Conservation (phyloP, 2,329 filamentous ascomycete species). For the Xylaria sp. region DNA sequence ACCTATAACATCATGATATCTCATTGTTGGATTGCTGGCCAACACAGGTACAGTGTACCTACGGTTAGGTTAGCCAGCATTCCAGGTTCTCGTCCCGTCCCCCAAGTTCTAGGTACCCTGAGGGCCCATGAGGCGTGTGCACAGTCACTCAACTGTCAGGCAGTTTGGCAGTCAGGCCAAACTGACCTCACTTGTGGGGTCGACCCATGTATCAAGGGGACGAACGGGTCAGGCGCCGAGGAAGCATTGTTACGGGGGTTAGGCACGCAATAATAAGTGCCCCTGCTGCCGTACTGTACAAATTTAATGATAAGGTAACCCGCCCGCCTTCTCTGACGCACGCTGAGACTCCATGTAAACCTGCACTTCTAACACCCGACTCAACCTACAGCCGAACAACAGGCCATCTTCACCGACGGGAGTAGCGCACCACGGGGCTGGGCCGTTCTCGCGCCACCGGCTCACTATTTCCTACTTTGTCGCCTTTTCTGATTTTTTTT, state of each 20-base stretch:
- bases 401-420: constrained; percentile 12
- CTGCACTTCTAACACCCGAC: not conserved
- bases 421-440: not conserved
- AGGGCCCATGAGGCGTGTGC: not conserved
- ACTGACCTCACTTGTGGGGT: constrained; percentile 22
- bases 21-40: too few relatives aligned
- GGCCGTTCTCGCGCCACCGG: not conserved
- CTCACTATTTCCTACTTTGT: not conserved
- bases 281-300: too few relatives aligned
- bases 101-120: too few relatives aligned
- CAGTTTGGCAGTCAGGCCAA: constrained; percentile 5
- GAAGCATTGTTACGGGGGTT: constrained; percentile 10
- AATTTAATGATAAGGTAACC: constrained; percentile 18
- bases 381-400: constrained; percentile 12
- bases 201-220: constrained; percentile 13
- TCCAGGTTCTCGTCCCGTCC: too few relatives aligned
- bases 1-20: too few relatives aligned
- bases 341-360: not conserved
- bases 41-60: too few relatives aligned
- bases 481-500: not conserved
- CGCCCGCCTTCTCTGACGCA: constrained; percentile 9
- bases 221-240: constrained; percentile 27
- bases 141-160: too few relatives aligned
- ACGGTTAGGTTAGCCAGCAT: too few relatives aligned
- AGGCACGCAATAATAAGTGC: not conserved